phyloP scores from a whole-genome alignment of 169 alveolate genomes.

The Plasmodium vivax region DNA sequence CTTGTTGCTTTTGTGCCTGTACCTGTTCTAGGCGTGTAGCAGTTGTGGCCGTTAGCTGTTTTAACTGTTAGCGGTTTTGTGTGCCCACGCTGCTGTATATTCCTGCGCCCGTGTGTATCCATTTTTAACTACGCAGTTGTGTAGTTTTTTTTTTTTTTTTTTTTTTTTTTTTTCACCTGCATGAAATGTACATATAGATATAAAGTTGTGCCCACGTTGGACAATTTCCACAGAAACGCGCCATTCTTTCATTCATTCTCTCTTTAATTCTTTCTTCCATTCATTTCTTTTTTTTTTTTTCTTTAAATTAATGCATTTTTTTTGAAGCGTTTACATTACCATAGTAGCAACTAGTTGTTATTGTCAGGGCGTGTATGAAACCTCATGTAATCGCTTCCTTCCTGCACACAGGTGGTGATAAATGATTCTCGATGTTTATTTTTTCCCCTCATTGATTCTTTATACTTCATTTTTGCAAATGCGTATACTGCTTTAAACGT shows the following conservation, averaged over 20 bases:
- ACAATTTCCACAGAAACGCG: background rate
- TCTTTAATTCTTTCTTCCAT: background rate
- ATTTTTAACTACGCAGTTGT: background rate
- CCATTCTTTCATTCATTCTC: background rate
- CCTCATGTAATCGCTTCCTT: background rate
- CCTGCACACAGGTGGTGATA: background rate
- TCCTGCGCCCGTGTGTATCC: background rate
- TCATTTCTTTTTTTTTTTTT: no score
- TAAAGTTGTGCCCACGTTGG: background rate
- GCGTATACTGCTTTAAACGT: background rate
- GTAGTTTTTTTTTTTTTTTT: background rate
- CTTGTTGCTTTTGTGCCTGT: background rate
- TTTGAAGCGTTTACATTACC: background rate
- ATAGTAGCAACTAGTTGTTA: background rate
- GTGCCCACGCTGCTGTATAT: background rate
- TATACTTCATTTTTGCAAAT: background rate
- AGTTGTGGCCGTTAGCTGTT: background rate
- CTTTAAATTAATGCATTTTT: background rate
- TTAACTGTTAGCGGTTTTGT: background rate
- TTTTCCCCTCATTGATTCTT: background rate
- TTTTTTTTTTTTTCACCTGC: conserved; percentile 3
- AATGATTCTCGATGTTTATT: background rate
- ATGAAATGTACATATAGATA: background rate
- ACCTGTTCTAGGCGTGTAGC: background rate
- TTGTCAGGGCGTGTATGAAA: background rate